Evolutionary conservation across 495 filamentous ascomycete genomes (phyloP), one percentile per base, ranked within the genome.

Genomic region (Penicillium manginii): DNA sequence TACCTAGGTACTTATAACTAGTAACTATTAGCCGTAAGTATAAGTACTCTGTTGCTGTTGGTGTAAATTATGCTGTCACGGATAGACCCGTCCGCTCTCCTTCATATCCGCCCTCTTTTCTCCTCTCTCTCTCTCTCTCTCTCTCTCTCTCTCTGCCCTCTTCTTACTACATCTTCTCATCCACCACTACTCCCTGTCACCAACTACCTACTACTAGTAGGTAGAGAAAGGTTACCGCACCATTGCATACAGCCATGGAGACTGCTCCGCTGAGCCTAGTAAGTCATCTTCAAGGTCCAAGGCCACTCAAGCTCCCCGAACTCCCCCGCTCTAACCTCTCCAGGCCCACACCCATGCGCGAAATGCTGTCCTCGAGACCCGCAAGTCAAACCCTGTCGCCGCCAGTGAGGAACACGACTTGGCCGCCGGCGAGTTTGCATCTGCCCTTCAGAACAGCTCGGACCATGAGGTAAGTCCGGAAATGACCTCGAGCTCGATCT

Each of bases 341-440:
- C 55, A 94, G 89, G 94, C 92, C 61, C 91, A 97, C 74, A 87
- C 91, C 57, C 92, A 98, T 74, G 93, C 91, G 23, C 83, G 85
- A 60, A 86, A 82, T 68, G 92, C 92, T 48, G 87, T 90, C n/a
- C 86, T 86, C 39, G 85, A 91, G 58, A 88, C 88, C 54, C 86
- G 88, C 60, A 86, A 86, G 31, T 79, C 88, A 11, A 89, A 92
- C 60, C 88, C 89, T 18, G 88, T 88, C 4, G 84, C 88, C 22
- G 92, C 93, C 15, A 88, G 90, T 57, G 88, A 88, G 62, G 89
- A 96, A 67, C 93, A 98, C 77, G 87, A 93, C 57, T 81, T 91
- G 37, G 94, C 94, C 19, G 94, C 94, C 2, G 89, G 87, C 50
- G 90, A 97, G 64, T 98, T 96, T 73, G 86, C 92, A 47, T 88